phyloP scores from a whole-genome alignment of 2,329 filamentous ascomycete species.

The Pyricularia sp. region DNA sequence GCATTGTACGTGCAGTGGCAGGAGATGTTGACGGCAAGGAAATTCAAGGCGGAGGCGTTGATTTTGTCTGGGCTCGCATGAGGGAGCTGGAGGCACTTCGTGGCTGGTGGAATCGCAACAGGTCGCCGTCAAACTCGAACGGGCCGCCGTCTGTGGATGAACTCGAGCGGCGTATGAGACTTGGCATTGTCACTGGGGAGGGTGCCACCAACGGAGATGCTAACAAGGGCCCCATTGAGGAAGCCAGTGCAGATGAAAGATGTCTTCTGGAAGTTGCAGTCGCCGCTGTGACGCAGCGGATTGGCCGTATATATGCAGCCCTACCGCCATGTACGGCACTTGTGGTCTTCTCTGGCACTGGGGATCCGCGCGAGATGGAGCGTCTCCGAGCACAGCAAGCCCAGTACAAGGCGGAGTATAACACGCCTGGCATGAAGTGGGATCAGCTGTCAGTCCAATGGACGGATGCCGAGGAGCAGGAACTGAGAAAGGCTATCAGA shows the following conservation, averaged over 20 bases:
- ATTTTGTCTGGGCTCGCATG: slow-evolving; percentile 55
- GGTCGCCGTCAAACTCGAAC: slow-evolving; percentile 20
- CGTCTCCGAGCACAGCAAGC: slow-evolving; percentile 45
- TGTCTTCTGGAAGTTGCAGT: slow-evolving; percentile 30
- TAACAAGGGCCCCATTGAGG: slow-evolving; percentile 7
- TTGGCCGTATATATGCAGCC: slow-evolving; percentile 41
- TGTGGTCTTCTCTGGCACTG: slow-evolving; percentile 52
- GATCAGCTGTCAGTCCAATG: slow-evolving; percentile 53
- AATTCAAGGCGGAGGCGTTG: slow-evolving; percentile 46
- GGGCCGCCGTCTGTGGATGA: slow-evolving; percentile 18
- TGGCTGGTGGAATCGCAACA: slow-evolving; percentile 54
- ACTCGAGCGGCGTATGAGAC: slow-evolving; percentile 4
- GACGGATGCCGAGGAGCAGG: slow-evolving; percentile 55
- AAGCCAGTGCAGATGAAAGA: background rate
- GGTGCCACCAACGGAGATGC: background rate
- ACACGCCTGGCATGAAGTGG: slow-evolving; percentile 50
- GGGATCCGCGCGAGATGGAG: slow-evolving; percentile 55
- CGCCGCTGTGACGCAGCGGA: slow-evolving; percentile 29
- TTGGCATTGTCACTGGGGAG: background rate
- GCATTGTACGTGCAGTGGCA: slow-evolving; percentile 42
- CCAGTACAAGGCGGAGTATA: slow-evolving; percentile 51
- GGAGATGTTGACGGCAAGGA: slow-evolving; percentile 45
- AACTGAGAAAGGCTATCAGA: slow-evolving; percentile 41
- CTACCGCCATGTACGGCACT: slow-evolving; percentile 54
- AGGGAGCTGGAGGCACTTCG: slow-evolving; percentile 51